Conservation (phyloP, 1,284 basidiomycete species). For the Heterobasidion annosum region DNA sequence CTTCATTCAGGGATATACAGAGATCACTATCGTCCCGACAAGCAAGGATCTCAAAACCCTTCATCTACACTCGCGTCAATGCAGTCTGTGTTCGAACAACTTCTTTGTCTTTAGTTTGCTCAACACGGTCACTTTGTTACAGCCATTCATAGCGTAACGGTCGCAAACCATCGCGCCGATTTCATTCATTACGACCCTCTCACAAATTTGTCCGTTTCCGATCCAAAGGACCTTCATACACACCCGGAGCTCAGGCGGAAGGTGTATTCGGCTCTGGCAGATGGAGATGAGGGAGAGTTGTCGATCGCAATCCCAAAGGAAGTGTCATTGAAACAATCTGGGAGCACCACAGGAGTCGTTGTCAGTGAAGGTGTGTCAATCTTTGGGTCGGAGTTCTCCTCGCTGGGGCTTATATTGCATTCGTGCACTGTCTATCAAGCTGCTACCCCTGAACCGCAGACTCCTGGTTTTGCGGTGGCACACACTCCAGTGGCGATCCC, state of each 20-base stretch:
- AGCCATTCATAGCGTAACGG: slow-evolving; percentile 72
- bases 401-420: neutral
- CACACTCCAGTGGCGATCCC: slow-evolving; percentile 28
- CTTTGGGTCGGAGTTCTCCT: neutral
- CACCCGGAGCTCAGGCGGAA: slow-evolving; percentile 94
- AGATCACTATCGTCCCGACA: slow-evolving; percentile 79
- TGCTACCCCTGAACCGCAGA: slow-evolving; percentile 71
- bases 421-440: slow-evolving; percentile 27
- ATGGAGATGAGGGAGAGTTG: slow-evolving; percentile 90
- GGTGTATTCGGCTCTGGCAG: slow-evolving; percentile 83
- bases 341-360: slow-evolving; percentile 30
- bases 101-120: slow-evolving; percentile 4
- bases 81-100: slow-evolving; percentile 43
- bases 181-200: slow-evolving; percentile 76
- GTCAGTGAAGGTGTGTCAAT: slow-evolving; percentile 37
- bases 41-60: slow-evolving; percentile 71
- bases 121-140: slow-evolving; percentile 11
- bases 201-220: slow-evolving; percentile 56
- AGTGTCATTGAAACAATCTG: slow-evolving; percentile 59
- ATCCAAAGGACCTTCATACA: slow-evolving; percentile 76
- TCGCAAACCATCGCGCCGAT: slow-evolving; percentile 60
- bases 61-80: slow-evolving; percentile 81
- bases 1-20: slow-evolving; percentile 77
- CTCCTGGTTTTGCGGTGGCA: slow-evolving; percentile 38
- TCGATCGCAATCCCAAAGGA: slow-evolving; percentile 85